Percentiles rank a stretch among this genome's conserved stretches.
Conservation (phyloP, 768 basidiomycete species). For the Cubamyces sp. region DNA sequence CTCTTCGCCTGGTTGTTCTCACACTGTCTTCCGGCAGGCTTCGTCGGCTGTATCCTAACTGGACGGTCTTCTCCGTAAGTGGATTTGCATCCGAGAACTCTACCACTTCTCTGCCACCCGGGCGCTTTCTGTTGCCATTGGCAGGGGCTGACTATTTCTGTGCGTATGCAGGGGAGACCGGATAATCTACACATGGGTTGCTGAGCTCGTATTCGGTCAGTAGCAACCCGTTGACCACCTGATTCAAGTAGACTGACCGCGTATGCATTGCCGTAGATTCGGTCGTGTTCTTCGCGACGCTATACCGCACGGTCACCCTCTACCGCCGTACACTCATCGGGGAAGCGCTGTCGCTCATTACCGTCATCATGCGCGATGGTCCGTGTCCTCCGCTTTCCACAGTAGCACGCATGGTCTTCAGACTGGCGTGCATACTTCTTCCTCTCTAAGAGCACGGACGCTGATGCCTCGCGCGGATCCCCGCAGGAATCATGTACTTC, state of each 20-base stretch:
- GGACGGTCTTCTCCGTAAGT: constrained; percentile 30
- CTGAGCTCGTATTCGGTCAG: constrained; percentile 34
- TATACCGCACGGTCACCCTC: constrained; percentile 29
- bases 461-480: background rate
- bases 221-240: background rate
- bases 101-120: background rate
- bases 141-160: background rate
- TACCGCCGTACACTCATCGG: constrained; percentile 25
- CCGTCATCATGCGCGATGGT: constrained; percentile 34
- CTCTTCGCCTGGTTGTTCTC: background rate
- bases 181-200: constrained; percentile 34
- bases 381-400: background rate
- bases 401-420: background rate
- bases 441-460: background rate
- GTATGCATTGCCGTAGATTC: constrained; percentile 23
- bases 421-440: too few relatives aligned
- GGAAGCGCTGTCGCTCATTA: constrained; percentile 28
- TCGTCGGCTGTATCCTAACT: constrained; percentile 33
- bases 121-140: background rate
- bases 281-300: constrained; percentile 32
- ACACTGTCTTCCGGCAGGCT: constrained; percentile 20
- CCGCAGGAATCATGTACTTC: constrained; percentile 33
- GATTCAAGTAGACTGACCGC: background rate
- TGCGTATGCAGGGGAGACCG: constrained; percentile 24
- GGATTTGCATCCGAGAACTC: background rate